Evolutionary conservation across 2,329 filamentous ascomycete genomes (phyloP), one percentile per base, ranked within the genome.

Genomic region (Ciborinia camelliae): DNA sequence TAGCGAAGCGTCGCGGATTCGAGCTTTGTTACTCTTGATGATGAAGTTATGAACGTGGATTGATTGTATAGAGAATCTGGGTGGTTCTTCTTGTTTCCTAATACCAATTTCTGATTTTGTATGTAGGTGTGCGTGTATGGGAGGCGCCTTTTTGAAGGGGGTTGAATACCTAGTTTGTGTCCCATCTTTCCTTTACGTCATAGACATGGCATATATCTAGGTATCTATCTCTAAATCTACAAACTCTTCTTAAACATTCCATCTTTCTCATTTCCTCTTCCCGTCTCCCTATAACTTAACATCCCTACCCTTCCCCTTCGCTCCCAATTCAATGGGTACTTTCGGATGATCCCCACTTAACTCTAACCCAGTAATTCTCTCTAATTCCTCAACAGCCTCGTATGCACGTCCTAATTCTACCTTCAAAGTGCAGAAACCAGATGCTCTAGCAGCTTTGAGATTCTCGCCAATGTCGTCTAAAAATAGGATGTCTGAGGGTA

Each of bases 381-480:
- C 94, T 65, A 98, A 78, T 76, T 92, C 86, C 70, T 85, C 87
- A 0, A 98, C 93, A 0, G 94, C 93, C 75, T 93, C 87, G 74
- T 85, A 90, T 1, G 90, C 86, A 75, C 83, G 86, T 1, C 93
- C 93, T 35, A 98, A 78, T 10, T 84, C 80, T 1, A 98, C 95
- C 77, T 94, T 97, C 69, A 98, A 84, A 0, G 94, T 98, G 64
- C 82, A 78, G 76, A 98, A 88, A 0, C 94, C 94, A 28, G 87
- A 79, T 57, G 82, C 82, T 77, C 82, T 90, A 0, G 87, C 95
- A 52, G 84, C 88, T 80, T 93, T 95, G 65, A 98, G 77, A 75
- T 99, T 99, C 77, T 93, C 88, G 1, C 95, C 95, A 75, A 99
- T 90, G 72, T 91, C 88, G 76, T 91, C 95, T 58, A 97, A 78